Conservation (phyloP, 1,284 basidiomycete genomes). For the Papiliotrema fonsecae region DNA sequence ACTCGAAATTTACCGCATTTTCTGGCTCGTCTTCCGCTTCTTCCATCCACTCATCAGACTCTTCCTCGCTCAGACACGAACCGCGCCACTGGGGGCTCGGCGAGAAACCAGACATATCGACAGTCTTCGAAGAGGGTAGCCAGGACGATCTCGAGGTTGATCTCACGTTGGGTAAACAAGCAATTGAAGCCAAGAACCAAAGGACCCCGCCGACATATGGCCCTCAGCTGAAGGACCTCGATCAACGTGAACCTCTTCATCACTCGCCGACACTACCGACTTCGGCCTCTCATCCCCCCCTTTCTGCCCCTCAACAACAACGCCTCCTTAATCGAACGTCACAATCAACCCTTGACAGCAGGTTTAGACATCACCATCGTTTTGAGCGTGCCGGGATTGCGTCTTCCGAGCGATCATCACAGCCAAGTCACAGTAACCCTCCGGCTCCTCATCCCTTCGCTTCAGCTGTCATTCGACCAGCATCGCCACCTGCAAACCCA, state of each 20-base stretch:
- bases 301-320: too few relatives aligned
- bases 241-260: too few relatives aligned
- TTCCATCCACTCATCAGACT: slow-evolving; percentile 17
- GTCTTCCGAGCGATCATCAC: slow-evolving; percentile 9
- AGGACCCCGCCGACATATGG: too few relatives aligned
- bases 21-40: slow-evolving; percentile 19
- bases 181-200: too few relatives aligned
- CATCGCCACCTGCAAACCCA: slow-evolving; percentile 9
- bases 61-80: slow-evolving; percentile 8
- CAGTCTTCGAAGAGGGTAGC: slow-evolving; percentile 33
- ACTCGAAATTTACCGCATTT: slow-evolving; percentile 25
- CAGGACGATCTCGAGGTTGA: slow-evolving; percentile 3
- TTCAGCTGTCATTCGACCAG: slow-evolving; percentile 17
- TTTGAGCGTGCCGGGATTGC: slow-evolving; percentile 16
- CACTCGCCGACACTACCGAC: too few relatives aligned
- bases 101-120: slow-evolving; percentile 29
- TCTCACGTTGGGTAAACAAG: too few relatives aligned
- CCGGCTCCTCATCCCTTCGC: slow-evolving; percentile 36
- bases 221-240: too few relatives aligned
- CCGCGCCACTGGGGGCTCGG: slow-evolving; percentile 8
- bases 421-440: slow-evolving; percentile 8
- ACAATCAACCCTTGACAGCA: too few relatives aligned
- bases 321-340: too few relatives aligned
- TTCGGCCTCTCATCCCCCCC: too few relatives aligned
- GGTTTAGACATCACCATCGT: too few relatives aligned